phyloP scores from a whole-genome alignment of 73 alveolate species.

The Tetrahymena borealis region DNA sequence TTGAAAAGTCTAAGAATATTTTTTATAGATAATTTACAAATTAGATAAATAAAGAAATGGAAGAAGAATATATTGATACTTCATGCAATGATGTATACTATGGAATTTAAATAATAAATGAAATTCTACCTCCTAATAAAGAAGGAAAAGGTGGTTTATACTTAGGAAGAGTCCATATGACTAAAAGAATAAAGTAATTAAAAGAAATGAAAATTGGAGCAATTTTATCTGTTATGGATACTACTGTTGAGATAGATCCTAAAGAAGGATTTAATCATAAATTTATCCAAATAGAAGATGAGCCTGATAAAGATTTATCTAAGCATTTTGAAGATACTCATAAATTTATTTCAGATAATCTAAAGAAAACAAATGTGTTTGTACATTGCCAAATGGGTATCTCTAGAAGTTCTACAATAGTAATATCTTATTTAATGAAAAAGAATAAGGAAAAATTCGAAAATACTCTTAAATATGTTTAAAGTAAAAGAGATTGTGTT shows the following conservation, averaged over 20 bases:
- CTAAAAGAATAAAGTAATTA: not conserved
- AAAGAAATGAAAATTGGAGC: not conserved
- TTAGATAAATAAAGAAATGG: not conserved
- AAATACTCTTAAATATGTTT: slow-evolving; percentile 12
- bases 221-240: not conserved
- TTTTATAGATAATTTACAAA: too few relatives aligned
- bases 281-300: slow-evolving; percentile 5
- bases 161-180: slow-evolving; percentile 12
- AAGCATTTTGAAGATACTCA: slow-evolving; percentile 23
- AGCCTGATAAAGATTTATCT: not conserved
- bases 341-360: slow-evolving; percentile 14
- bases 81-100: not conserved
- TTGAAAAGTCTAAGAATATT: too few relatives aligned
- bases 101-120: not conserved
- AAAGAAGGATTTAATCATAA: slow-evolving; percentile 2
- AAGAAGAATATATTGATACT: not conserved
- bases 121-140: not conserved
- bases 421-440: slow-evolving; percentile 18
- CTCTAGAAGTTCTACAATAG: slow-evolving; percentile 36
- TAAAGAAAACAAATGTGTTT: slow-evolving; percentile 8
- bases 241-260: not conserved
- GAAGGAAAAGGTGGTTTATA: slow-evolving; percentile 17
- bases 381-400: slow-evolving; percentile 32
- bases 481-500: not conserved
- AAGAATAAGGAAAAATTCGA: not conserved